A percentile compares a stretch with the other conserved stretches of the same genome.
These are phyloP conservation scores for Backusella morwellensis DNA, from an alignment of 192 early-diverging fungal genomes.

Conservation along the genomic window DNA sequence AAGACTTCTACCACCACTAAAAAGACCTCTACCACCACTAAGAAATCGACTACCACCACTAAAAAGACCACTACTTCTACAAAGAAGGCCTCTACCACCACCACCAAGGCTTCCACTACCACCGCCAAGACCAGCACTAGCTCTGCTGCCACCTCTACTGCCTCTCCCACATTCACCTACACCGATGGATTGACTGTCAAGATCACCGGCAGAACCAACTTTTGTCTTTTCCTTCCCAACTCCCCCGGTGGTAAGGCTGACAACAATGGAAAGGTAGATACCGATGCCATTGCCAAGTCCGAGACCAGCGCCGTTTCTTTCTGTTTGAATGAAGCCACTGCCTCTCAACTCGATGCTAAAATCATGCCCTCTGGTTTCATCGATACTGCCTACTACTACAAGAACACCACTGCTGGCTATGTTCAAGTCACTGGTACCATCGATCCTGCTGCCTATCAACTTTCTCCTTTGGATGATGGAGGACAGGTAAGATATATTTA, in stretches of 20 bases:
- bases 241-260: constrained; percentile 30
- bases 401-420: constrained; percentile 27
- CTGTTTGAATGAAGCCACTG: constrained; percentile 17
- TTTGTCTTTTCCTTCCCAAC: constrained; percentile 39
- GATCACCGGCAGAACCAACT: constrained; percentile 14
- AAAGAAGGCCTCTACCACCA: constrained; percentile 5
- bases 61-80: constrained; percentile 2
- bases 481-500: constrained; percentile 14
- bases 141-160: neutral
- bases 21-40: constrained; percentile 9
- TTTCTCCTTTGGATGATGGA: constrained; percentile 24
- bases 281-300: constrained; percentile 37
- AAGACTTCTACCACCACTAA: constrained; percentile 1
- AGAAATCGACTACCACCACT: neutral
- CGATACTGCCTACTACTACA: constrained; percentile 16
- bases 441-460: constrained; percentile 24
- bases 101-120: neutral
- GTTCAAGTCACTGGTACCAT: constrained; percentile 40
- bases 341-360: constrained; percentile 23
- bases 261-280: constrained; percentile 13
- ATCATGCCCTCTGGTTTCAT: constrained; percentile 36
- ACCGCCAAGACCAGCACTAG: constrained; percentile 9
- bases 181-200: constrained; percentile 22
- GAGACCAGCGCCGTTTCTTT: constrained; percentile 44
- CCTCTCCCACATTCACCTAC: neutral